A percentile compares a stretch with the other conserved stretches of the same genome.
Evolutionary conservation across 1,139 yeast species (phyloP).

Genomic region (Geotrichum carabidarum): DNA sequence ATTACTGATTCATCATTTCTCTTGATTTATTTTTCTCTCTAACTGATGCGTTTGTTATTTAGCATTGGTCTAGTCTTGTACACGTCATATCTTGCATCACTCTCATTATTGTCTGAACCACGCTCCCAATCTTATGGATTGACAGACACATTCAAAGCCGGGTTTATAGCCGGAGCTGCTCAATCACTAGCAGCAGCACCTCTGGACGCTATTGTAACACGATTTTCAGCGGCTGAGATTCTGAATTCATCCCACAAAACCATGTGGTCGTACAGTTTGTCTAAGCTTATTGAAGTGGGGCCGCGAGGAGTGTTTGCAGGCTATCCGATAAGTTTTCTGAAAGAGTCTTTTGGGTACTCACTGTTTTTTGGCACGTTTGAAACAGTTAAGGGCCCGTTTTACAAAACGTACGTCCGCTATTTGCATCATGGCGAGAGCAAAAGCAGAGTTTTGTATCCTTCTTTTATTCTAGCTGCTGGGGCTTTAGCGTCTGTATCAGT

Average conservation of each 20-base stretch:
- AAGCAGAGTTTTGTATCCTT: constrained; percentile 49
- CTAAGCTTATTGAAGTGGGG: constrained; percentile 69
- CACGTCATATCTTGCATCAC: constrained; percentile 59
- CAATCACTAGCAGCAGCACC: constrained; percentile 95
- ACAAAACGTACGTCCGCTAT: constrained; percentile 12
- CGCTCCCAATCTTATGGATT: constrained; percentile 26
- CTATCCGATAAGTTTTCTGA: constrained; percentile 64
- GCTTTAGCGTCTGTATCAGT: constrained; percentile 78
- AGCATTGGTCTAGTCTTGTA: constrained; percentile 75
- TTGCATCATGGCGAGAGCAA: constrained; percentile 28
- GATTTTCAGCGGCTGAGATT: constrained; percentile 72
- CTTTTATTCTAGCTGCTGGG: constrained; percentile 80
- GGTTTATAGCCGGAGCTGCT: constrained; percentile 79
- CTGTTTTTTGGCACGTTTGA: constrained; percentile 82
- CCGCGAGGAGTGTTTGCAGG: constrained; percentile 90
- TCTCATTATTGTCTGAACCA: constrained; percentile 28
- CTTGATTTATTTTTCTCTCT: too few species aligned
- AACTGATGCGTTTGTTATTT: neutral
- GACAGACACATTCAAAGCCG: constrained; percentile 68
- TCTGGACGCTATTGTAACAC: constrained; percentile 79
- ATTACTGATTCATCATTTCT: too few species aligned
- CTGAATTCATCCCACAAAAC: constrained; percentile 63
- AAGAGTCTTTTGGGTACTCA: constrained; percentile 84
- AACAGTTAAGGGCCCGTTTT: constrained; percentile 50
- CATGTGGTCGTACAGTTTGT: constrained; percentile 69